Evolutionary conservation across 768 basidiomycete species (phyloP), one percentile per base, ranked within the genome.

Genomic region (Mycena vulgaris): DNA sequence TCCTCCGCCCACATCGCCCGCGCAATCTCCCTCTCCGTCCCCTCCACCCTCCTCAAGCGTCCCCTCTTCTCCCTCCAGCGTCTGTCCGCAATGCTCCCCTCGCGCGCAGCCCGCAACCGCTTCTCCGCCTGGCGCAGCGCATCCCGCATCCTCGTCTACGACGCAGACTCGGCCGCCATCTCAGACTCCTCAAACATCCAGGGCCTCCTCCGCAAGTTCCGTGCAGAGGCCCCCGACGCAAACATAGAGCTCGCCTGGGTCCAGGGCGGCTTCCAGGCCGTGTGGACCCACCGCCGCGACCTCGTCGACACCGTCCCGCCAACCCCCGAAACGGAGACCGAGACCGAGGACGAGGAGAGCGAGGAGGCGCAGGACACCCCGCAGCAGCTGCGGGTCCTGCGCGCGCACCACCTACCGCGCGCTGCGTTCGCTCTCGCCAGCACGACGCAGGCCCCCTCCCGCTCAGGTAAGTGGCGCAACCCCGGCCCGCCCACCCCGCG

Each of bases 41-140:
- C 97, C 1, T 96, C 97, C 3, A 98, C 96, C 0, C 91, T 98
- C 25, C 91, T 99, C 78, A 96, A 95, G 71, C 91, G 97, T 0
- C 96, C 96, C 1, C 86, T 92, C 4, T 97, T 96, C 83, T 92
- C 94, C 30, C 87, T 97, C 11, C 85, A 89, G 47, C 91, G 91
- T 47, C 87, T 99, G 28, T 83, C 88, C 9, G 89, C 89, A 30
- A 96, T 97, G 92, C 87, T 99, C n/a, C 88, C 93, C 11, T 89
- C 88, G 8, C 69, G 80, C 45, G 75, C 85, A 13, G 86, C 92
- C 13, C 88, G 92, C 33, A 78, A 83, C 35, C 85, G 86, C 63
- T 94, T 96, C 75, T 79, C 85, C 16, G 76, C 83, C 2, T 95
- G 93, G 91, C 80, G 80, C 11, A 78, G 83, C 23, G 88, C 90